Evolutionary conservation across 2,329 filamentous ascomycete genomes (phyloP).

Genomic region (Curvularia lunata): DNA sequence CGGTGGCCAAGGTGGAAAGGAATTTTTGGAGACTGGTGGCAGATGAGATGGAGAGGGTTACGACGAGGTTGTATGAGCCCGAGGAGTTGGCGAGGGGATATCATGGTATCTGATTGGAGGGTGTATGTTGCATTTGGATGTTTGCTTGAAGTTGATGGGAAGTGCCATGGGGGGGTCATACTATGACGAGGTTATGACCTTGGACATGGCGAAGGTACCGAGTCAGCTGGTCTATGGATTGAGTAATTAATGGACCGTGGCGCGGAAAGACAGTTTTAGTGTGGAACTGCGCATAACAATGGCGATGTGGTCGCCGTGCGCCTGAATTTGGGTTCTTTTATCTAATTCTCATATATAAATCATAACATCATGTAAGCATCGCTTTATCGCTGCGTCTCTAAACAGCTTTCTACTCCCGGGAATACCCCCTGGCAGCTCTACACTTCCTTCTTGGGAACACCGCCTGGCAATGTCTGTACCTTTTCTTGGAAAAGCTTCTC

Average conservation of each 20-base stretch:
- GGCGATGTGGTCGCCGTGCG: background rate
- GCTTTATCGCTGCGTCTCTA: background rate
- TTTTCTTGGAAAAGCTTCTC: slow-evolving; percentile 86
- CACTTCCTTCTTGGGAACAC: slow-evolving; percentile 38
- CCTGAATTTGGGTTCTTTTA: background rate
- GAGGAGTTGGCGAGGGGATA: slow-evolving; percentile 28
- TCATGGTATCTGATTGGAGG: slow-evolving; percentile 12
- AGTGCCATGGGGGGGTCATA: background rate
- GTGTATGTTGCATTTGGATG: background rate
- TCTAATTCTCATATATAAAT: background rate
- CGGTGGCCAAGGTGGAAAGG: slow-evolving; percentile 36
- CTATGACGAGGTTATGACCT: too few relatives aligned
- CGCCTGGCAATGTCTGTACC: slow-evolving; percentile 70
- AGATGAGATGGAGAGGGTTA: slow-evolving; percentile 40
- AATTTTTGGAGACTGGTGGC: slow-evolving; percentile 44
- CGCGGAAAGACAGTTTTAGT: too few relatives aligned
- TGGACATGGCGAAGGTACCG: too few relatives aligned
- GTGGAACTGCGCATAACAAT: background rate
- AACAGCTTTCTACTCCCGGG: background rate
- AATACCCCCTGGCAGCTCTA: slow-evolving; percentile 13
- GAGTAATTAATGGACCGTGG: too few relatives aligned
- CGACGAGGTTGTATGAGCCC: slow-evolving; percentile 31
- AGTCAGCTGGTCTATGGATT: too few relatives aligned
- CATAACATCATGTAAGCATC: background rate
- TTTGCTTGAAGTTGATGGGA: background rate